Evolutionary conservation across 2,329 filamentous ascomycete species (phyloP), one percentile per base, ranked within the genome.

Genomic region (Aspergillus sp.): DNA sequence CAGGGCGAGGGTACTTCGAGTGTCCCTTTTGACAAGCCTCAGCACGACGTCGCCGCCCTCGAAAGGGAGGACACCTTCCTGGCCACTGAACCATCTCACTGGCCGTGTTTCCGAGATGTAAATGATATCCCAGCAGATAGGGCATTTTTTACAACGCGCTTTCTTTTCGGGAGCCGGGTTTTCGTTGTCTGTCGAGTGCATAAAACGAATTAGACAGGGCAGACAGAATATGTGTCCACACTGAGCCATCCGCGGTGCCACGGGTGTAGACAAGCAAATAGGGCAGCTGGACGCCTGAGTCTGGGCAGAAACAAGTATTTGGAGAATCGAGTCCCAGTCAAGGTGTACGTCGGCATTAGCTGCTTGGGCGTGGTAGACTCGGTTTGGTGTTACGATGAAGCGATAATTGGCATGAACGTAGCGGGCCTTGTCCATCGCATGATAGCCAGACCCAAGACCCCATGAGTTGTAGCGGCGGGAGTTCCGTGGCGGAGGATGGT

Each of bases 161-260:
- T 85, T 88, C 76, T 88, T 93, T 61, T 88, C 87, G 0, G 82
- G 82, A 2, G 79, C 64, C 9, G 84, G 79, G 57, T 82, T 83
- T 8, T 90, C 88, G n/a, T 90, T 88, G 56, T 90, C 88, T 23
- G 83, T 86, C 7, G 92, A 90, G 67, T 96, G 90, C 91, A 99
- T 97, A 73, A 96, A 99, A 50, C 95, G 89, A 62, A 98, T 91
- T 60, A 98, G 77, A 71, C 95, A 99, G 6, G 95, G 88, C 35
- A 98, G 79, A 71, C 95, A 99, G 73, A 97, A 98, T 12, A 99
- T 96, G 72, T 99, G 95, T 1, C 95, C 95, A 69, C 95, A 99
- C 70, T 89, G 93, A 43, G 95, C 93, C 93, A 99, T 99, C 56
- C 95, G 87, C 33, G 95, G 93, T 7, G 95, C 95, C 17, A 96